A percentile compares a stretch with the other conserved stretches of the same genome.
These are phyloP conservation scores for Scedosporium dehoogii DNA, from an alignment of 2,329 filamentous ascomycete genomes.

Conservation along the genomic window DNA sequence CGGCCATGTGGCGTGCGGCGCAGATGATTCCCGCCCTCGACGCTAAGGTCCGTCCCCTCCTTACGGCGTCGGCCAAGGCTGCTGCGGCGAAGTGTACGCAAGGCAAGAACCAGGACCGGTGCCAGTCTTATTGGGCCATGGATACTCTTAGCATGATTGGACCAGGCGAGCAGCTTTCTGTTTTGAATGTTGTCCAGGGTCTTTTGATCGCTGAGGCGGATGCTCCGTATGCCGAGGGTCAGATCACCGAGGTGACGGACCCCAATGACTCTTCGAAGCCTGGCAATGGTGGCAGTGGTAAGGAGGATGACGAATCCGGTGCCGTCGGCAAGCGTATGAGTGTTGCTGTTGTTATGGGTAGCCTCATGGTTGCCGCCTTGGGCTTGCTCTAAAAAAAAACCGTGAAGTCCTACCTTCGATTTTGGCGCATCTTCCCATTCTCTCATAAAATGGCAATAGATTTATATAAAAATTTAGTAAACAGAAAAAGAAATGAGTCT, in stretches of 20 bases:
- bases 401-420: too few relatives aligned
- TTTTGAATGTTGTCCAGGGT: slow-evolving; percentile 53
- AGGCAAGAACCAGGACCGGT: slow-evolving; percentile 38
- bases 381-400: neutral
- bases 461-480: neutral
- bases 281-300: neutral
- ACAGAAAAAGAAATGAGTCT: neutral
- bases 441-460: neutral
- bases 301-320: neutral
- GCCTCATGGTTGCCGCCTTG: neutral
- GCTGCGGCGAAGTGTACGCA: slow-evolving; percentile 49
- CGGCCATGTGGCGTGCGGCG: slow-evolving; percentile 52
- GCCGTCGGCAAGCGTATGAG: neutral
- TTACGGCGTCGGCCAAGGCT: slow-evolving; percentile 42
- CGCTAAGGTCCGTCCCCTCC: slow-evolving; percentile 33
- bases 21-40: slow-evolving; percentile 45
- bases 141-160: slow-evolving; percentile 42
- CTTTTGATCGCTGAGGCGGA: slow-evolving; percentile 30
- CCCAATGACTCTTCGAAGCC: neutral
- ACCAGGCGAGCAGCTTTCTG: slow-evolving; percentile 55
- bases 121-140: slow-evolving; percentile 54
- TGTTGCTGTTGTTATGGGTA: neutral
- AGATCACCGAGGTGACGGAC: neutral
- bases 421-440: neutral
- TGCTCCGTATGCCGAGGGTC: neutral